A percentile compares a stretch with the other conserved stretches of the same genome.
phyloP scores from a whole-genome alignment of 1,139 yeast species.

The Debaryomyces singareniensis region DNA sequence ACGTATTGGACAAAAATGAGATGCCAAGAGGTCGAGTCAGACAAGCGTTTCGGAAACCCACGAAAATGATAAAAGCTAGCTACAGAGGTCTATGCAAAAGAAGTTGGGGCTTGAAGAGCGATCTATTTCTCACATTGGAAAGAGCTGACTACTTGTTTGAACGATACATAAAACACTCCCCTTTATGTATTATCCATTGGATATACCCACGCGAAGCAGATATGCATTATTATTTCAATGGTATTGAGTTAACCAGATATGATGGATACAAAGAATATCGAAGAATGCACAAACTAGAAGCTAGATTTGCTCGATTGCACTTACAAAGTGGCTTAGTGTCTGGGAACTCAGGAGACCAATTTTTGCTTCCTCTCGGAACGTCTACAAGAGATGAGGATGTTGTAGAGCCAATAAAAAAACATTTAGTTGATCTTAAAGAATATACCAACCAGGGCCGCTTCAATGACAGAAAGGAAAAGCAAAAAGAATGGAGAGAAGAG shows the following conservation, averaged over 20 bases:
- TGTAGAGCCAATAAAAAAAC: background rate
- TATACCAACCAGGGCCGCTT: background rate
- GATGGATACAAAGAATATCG: conserved; percentile 15
- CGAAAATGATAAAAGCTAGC: no score
- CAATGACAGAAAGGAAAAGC: background rate
- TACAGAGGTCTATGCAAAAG: no score
- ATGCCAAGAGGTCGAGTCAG: background rate
- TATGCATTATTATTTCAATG: conserved; percentile 10
- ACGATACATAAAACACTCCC: conserved; percentile 16
- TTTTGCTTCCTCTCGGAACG: background rate
- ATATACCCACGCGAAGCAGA: conserved; percentile 4
- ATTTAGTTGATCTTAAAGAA: background rate
- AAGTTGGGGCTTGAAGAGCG: background rate
- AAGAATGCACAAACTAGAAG: background rate
- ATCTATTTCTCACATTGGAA: conserved; percentile 1
- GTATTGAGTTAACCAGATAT: conserved; percentile 8
- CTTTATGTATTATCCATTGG: conserved; percentile 11
- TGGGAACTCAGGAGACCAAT: background rate
- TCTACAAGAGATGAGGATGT: background rate
- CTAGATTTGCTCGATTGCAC: conserved; percentile 1
- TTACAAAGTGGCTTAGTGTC: background rate
- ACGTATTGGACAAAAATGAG: background rate
- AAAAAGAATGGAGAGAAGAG: background rate
- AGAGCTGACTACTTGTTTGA: conserved; percentile 15
- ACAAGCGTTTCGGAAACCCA: no score